Conservation (phyloP, 805 yeast genomes). For the Ogataea corticis region DNA sequence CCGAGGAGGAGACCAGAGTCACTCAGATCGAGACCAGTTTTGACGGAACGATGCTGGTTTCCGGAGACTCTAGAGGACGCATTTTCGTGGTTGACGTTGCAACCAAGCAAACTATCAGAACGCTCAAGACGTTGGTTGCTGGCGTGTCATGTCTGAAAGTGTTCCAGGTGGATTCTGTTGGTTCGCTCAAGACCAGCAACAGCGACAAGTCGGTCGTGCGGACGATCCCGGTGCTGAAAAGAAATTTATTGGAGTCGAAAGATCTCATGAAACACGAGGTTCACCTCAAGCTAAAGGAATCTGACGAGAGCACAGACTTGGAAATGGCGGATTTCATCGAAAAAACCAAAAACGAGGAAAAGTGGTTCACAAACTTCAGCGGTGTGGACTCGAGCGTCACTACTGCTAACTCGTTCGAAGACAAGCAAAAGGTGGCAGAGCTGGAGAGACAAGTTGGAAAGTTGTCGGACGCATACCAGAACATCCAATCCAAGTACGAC, state of each 20-base stretch:
- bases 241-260: slow-evolving; percentile 49
- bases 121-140: slow-evolving; percentile 42
- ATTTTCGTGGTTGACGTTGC: slow-evolving; percentile 67
- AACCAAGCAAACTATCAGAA: slow-evolving; percentile 65
- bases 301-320: slow-evolving; percentile 21
- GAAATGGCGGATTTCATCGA: slow-evolving; percentile 53
- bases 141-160: slow-evolving; percentile 27
- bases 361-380: slow-evolving; percentile 47
- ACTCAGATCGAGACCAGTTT: slow-evolving; percentile 60
- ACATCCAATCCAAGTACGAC: slow-evolving; percentile 60
- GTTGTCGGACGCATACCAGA: slow-evolving; percentile 59
- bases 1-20: slow-evolving; percentile 37
- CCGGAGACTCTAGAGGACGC: slow-evolving; percentile 76
- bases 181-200: slow-evolving; percentile 22
- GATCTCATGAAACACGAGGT: slow-evolving; percentile 46
- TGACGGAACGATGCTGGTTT: slow-evolving; percentile 71
- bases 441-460: slow-evolving; percentile 48
- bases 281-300: slow-evolving; percentile 34
- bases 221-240: slow-evolving; percentile 63
- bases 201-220: slow-evolving; percentile 37
- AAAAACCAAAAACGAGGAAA: slow-evolving; percentile 50
- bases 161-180: slow-evolving; percentile 19
- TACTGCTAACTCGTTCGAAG: slow-evolving; percentile 13
- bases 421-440: slow-evolving; percentile 35
- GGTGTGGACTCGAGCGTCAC: slow-evolving; percentile 39